phyloP scores from a whole-genome alignment of 768 basidiomycete genomes.

The Suillus occidentalis region DNA sequence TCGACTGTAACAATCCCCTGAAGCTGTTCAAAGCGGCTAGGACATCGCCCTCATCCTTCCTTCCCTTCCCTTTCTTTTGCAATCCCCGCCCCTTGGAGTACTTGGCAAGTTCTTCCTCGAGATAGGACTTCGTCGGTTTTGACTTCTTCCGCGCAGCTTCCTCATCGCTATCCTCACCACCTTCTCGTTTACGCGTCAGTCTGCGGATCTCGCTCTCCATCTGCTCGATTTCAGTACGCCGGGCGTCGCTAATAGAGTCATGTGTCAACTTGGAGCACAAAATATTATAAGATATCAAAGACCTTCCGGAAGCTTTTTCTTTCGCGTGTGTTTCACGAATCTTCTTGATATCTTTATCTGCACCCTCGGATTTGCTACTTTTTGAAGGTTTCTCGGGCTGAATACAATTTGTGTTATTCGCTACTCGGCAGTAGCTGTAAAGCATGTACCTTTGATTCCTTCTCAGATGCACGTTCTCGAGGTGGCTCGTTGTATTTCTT shows the following conservation, averaged over 20 bases:
- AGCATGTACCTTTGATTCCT: constrained; percentile 18
- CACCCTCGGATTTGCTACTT: constrained; percentile 39
- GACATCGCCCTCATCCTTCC: constrained; percentile 71
- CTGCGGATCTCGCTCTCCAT: constrained; percentile 90
- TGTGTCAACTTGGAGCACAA: constrained; percentile 1
- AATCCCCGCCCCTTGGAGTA: constrained; percentile 68
- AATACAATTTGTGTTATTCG: not conserved
- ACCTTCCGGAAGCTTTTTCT: constrained; percentile 69
- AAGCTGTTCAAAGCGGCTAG: constrained; percentile 70
- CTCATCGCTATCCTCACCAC: constrained; percentile 65
- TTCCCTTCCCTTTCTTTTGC: constrained; percentile 55
- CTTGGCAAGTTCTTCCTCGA: constrained; percentile 81
- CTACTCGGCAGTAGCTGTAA: not conserved
- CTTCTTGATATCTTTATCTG: constrained; percentile 54
- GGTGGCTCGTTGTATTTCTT: constrained; percentile 9
- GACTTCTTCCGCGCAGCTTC: constrained; percentile 55
- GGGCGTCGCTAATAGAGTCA: constrained; percentile 46
- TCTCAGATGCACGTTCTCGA: not conserved
- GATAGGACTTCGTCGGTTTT: constrained; percentile 59
- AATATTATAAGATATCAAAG: constrained; percentile 17
- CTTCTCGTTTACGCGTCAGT: constrained; percentile 60
- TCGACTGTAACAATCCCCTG: constrained; percentile 63
- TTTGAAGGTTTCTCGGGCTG: constrained; percentile 29
- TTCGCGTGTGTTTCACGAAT: constrained; percentile 76
- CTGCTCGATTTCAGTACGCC: constrained; percentile 75